These are phyloP conservation scores for Hamamelis virginiana DNA, from an alignment of 164 flowering plant genomes.

Conservation along the genomic window DNA sequence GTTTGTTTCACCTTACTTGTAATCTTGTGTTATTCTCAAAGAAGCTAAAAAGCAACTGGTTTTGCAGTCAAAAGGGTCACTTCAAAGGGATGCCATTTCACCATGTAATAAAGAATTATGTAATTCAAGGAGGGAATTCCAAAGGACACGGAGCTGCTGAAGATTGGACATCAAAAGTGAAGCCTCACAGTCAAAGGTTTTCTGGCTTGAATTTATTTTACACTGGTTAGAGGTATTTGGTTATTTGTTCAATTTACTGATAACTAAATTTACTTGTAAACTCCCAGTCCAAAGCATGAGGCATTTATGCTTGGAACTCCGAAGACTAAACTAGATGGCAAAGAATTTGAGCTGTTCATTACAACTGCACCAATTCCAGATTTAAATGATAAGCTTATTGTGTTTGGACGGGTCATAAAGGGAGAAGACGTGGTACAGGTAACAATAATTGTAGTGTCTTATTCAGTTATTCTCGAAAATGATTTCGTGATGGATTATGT, in stretches of 20 bases:
- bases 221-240: neutral
- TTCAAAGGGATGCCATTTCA: slow-evolving; percentile 85
- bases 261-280: neutral
- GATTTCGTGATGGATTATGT: neutral
- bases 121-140: slow-evolving; percentile 80
- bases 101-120: slow-evolving; percentile 84
- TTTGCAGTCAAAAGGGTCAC: slow-evolving; percentile 81
- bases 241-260: neutral
- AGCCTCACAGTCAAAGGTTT: slow-evolving; percentile 64
- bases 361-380: slow-evolving; percentile 90
- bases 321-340: slow-evolving; percentile 48
- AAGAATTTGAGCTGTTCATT: slow-evolving; percentile 72
- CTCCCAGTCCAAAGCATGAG: slow-evolving; percentile 78
- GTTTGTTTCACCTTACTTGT: neutral
- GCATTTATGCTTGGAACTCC: slow-evolving; percentile 97
- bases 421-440: slow-evolving; percentile 97
- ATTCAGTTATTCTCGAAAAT: neutral
- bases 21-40: neutral
- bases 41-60: slow-evolving; percentile 7
- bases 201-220: slow-evolving; percentile 3
- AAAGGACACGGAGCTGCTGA: slow-evolving; percentile 58
- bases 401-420: slow-evolving; percentile 89
- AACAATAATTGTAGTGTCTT: neutral
- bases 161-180: slow-evolving; percentile 78
- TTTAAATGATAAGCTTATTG: slow-evolving; percentile 70